These are phyloP conservation scores for Colletotrichum noveboracense DNA, from an alignment of 2,329 filamentous ascomycete genomes.

Conservation along the genomic window DNA sequence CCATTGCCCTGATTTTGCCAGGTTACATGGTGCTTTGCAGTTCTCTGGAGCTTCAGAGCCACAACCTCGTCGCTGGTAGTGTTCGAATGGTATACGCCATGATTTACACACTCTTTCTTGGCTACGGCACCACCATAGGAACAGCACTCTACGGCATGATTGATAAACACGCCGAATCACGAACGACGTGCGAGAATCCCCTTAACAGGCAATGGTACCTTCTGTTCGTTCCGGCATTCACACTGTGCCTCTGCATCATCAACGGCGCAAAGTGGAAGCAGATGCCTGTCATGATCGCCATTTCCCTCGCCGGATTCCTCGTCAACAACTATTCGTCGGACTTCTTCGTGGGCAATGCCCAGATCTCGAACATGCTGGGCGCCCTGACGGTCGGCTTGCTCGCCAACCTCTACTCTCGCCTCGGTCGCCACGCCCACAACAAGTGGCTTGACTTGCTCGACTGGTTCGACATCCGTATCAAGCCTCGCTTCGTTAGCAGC, in stretches of 20 bases:
- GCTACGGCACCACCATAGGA: conserved; percentile 70
- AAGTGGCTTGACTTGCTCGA: conserved; percentile 51
- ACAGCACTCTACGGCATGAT: conserved; percentile 63
- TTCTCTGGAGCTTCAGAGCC: conserved; percentile 68
- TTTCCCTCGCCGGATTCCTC: conserved; percentile 75
- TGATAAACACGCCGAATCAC: conserved; percentile 51
- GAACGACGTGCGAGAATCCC: conserved; percentile 34
- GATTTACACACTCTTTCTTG: conserved; percentile 70
- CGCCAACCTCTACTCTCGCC: conserved; percentile 78
- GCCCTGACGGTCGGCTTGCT: conserved; percentile 78
- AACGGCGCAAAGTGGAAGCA: conserved; percentile 85
- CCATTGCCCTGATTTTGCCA: conserved; percentile 76
- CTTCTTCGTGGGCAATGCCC: conserved; percentile 71
- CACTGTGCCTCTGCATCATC: conserved; percentile 74
- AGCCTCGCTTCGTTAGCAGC: conserved; percentile 39
- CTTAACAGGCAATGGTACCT: conserved; percentile 53
- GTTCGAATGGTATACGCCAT: conserved; percentile 75
- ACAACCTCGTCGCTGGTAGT: conserved; percentile 67
- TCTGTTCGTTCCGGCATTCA: conserved; percentile 72
- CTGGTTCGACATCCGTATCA: conserved; percentile 55
- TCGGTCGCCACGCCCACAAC: conserved; percentile 65
- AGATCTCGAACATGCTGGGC: conserved; percentile 79
- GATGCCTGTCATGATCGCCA: conserved; percentile 75
- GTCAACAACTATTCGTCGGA: conserved; percentile 76
- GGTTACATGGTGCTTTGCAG: conserved; percentile 59